Base-by-base conservation (phyloP, 768 basidiomycete species). In the Grammothele lineata region DNA sequence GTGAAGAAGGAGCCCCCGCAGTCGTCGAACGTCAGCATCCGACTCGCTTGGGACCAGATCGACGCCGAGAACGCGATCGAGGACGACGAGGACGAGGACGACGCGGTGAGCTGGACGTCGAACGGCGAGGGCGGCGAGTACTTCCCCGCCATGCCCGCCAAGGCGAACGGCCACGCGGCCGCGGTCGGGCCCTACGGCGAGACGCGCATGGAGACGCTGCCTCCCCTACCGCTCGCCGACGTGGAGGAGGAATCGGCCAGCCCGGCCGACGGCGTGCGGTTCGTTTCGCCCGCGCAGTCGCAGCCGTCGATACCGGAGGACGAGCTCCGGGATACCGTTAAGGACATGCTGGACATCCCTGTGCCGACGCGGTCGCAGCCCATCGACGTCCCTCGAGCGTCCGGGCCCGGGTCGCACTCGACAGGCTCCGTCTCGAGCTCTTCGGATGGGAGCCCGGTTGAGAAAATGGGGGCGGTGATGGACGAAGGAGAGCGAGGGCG, bases 91-190 rank as follows among this genome's bases (percentile, higher is more conserved):
- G 51, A 63, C n/a, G 22, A 23, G 10, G 42, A 35, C 22, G 74
- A 80, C 48, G 76, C 68, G 19, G 63, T 82, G n/a, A 67, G 65
- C 10, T 83, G 81, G 81, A 74, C 75, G 12, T 66, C 67, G 5
- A 74, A 78, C 39, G 72, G 69, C 2, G 69, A 73, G 40, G 68
- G 64, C 11, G 58, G 32, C 21, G 46, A 53, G 21, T 44, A 45
- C 22, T 14, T 22, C 7, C 10, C 44, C n/a, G 9, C 35, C 23
- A 49, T 45, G 6, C 5, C 44, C 4, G 21, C 19, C 40, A 42
- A 40, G 27, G 6, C 39, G 39, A 52, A 49, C 33, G 57, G 48
- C 12, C 46, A 48, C 35, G 41, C 25, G 22, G 64, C 70, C 38
- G 68, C 70, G 30, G 66, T 76, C 25, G 74, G 76, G 3, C 75